Evolutionary conservation across 495 filamentous ascomycete genomes (phyloP), one percentile per base, ranked within the genome.

Genomic region (Hyaloscypha variabilis): DNA sequence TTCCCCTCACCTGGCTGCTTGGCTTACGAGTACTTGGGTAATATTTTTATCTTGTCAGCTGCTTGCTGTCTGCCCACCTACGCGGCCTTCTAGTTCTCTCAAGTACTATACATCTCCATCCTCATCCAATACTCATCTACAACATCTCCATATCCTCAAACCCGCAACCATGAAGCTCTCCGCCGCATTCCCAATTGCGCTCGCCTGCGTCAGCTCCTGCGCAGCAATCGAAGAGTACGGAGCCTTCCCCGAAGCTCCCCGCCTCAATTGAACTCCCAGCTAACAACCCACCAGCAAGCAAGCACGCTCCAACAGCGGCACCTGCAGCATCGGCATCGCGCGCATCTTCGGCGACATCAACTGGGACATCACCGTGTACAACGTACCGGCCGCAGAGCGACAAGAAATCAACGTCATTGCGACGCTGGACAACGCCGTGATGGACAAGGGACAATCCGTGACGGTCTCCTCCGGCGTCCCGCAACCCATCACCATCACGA

Each of bases 391-490:
- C 21, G n/a, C 58, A 17, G 19, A 55, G 21, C 64, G 64, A 5
- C 64, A 66, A 57, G 89, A 92, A 76, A 90, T 87, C 58, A 92
- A 92, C 66, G 88, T 93, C 63, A 89, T 92, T 80, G 90, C 91
- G 60, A 84, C 87, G 73, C 88, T 89, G 74, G 90, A 89, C 78
- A 90, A 92, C 81, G 91, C 91, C 81, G 85, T 88, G 53, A 92
- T 90, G 75, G 87, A 87, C 83, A 93, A 93, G 82, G 90, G 92
- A 69, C 90, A 93, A 81, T 91, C 88, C 60, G 91, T 93, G 77
- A 91, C 89, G 71, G 91, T 90, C 70, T 88, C 90, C 58, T 91
- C 90, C 65, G 39, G 39, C 39, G 88, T n/a, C 17, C 30, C 58
- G 25, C 36, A 46, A n/a, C 19, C 57, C 0, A 53, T 66, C n/a